Conservation (phyloP, 2,329 filamentous ascomycete genomes). For the Dactylellina cionopaga region DNA sequence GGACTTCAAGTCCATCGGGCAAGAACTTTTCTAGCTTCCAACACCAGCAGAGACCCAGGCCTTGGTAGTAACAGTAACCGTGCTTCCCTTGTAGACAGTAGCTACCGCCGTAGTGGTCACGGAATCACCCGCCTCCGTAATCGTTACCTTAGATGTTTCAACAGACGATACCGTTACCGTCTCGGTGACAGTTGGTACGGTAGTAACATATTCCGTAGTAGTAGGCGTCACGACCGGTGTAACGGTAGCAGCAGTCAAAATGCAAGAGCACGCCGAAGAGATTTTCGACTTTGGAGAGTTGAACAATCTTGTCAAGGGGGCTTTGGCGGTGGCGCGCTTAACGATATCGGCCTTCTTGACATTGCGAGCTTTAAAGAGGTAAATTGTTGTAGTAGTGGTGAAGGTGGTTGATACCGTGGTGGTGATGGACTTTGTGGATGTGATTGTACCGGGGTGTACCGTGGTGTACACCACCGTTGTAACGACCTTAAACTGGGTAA, state of each 20-base stretch:
- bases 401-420: slow-evolving; percentile 57
- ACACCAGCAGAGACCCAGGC: too few relatives aligned
- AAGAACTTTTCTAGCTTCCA: too few relatives aligned
- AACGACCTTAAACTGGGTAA: too few relatives aligned
- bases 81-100: slow-evolving; percentile 4
- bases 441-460: background rate
- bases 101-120: background rate
- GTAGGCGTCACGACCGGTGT: background rate
- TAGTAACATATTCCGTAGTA: slow-evolving; percentile 5
- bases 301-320: background rate
- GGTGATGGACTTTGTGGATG: slow-evolving; percentile 13
- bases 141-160: slow-evolving; percentile 5
- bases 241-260: background rate
- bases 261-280: slow-evolving; percentile 20
- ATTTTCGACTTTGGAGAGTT: background rate
- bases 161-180: slow-evolving; percentile 9
- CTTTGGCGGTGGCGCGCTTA: background rate
- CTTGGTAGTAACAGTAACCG: background rate
- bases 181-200: background rate
- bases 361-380: slow-evolving; percentile 19
- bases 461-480: slow-evolving; percentile 14
- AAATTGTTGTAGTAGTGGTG: slow-evolving; percentile 48
- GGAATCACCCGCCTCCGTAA: background rate
- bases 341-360: slow-evolving; percentile 3
- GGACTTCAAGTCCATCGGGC: too few relatives aligned